Evolutionary conservation across 441 rosid genomes (phyloP).

Genomic region (Macaranga tanarius): DNA sequence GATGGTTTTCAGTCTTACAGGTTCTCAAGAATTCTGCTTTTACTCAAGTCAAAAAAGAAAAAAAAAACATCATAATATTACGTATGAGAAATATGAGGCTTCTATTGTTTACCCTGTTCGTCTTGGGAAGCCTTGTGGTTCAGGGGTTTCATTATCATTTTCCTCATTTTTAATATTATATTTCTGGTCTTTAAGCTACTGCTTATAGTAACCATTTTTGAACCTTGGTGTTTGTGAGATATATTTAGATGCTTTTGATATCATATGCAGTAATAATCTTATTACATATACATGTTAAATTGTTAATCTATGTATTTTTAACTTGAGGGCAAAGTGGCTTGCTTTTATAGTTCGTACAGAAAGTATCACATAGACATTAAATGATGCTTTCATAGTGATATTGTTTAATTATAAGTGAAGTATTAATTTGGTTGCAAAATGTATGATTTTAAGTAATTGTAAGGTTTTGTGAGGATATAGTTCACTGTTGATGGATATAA

Average conservation of each 20-base stretch:
- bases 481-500: too few relatives aligned
- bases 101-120: background rate
- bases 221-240: background rate
- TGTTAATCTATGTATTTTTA: too few relatives aligned
- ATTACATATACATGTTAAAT: background rate
- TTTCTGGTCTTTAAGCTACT: background rate
- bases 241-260: background rate
- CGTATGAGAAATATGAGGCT: background rate
- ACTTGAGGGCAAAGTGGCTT: background rate
- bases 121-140: background rate
- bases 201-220: background rate
- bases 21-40: background rate
- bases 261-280: background rate
- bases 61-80: too few relatives aligned
- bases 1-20: background rate
- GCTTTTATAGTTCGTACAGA: background rate
- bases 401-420: background rate
- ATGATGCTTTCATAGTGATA: too few relatives aligned
- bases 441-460: background rate
- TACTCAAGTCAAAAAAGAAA: background rate
- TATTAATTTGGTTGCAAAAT: slow-evolving; percentile 4
- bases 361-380: too few relatives aligned
- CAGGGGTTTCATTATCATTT: background rate
- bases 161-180: background rate
- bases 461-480: background rate